Evolutionary conservation across 2,329 filamentous ascomycete species (phyloP).

Genomic region (Stromatinia cepivora): DNA sequence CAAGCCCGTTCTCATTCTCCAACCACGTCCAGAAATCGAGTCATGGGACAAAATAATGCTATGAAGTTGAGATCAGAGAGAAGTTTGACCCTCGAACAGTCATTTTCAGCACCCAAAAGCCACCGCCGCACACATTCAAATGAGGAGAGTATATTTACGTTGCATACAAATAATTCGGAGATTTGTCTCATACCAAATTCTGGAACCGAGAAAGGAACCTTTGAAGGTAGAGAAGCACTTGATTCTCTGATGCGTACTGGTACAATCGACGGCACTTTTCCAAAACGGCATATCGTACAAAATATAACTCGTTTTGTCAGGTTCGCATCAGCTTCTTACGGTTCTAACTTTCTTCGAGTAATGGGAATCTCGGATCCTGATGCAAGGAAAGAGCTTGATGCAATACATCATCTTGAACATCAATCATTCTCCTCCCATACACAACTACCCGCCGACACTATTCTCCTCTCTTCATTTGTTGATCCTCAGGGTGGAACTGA

Average conservation of each 20-base stretch:
- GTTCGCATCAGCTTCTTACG: conserved; percentile 67
- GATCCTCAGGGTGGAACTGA: conserved; percentile 56
- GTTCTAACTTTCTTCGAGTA: conserved; percentile 61
- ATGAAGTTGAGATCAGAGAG: conserved; percentile 43
- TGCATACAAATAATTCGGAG: conserved; percentile 50
- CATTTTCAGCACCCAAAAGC: conserved; percentile 34
- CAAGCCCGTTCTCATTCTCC: conserved; percentile 49
- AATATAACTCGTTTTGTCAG: conserved; percentile 66
- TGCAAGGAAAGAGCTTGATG: conserved; percentile 40
- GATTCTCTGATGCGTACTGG: conserved; percentile 47
- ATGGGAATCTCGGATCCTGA: conserved; percentile 60
- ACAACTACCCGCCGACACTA: conserved; percentile 55
- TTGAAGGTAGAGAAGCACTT: conserved; percentile 35
- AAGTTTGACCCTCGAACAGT: conserved; percentile 34
- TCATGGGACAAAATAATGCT: conserved; percentile 38
- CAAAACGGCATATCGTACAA: conserved; percentile 57
- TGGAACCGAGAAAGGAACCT: conserved; percentile 40
- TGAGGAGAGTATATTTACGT: conserved; percentile 58
- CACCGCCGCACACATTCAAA: conserved; percentile 40
- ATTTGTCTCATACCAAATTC: conserved; percentile 37
- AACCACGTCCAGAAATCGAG: conserved; percentile 39
- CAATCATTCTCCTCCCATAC: conserved; percentile 65
- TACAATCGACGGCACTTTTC: conserved; percentile 59
- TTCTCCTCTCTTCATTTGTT: conserved; percentile 57
- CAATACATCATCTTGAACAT: conserved; percentile 55